phyloP scores from a whole-genome alignment of 257 asterid genomes.

The Leonotis leonurus region DNA sequence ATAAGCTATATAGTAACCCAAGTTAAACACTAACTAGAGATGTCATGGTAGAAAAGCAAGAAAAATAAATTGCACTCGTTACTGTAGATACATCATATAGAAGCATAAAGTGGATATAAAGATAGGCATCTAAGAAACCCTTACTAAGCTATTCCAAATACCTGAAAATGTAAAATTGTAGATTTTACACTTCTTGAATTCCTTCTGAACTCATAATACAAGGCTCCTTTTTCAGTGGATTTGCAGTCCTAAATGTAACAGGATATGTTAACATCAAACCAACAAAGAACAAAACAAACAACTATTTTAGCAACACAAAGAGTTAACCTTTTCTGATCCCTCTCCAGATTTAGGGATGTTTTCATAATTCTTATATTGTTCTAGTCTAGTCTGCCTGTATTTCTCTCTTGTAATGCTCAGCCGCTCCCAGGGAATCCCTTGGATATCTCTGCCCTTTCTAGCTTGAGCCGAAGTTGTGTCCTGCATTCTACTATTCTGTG shows the following conservation, averaged over 20 bases:
- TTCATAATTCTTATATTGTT: constrained; percentile 56
- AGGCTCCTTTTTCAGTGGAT: constrained; percentile 43
- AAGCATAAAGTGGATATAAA: too few species aligned
- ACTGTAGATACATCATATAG: too few species aligned
- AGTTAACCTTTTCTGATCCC: constrained; percentile 39
- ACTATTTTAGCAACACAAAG: background rate
- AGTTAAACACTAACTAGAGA: too few species aligned
- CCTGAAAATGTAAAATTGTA: constrained; percentile 62
- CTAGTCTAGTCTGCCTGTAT: constrained; percentile 57
- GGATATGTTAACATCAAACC: too few species aligned
- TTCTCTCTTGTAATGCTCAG: constrained; percentile 44
- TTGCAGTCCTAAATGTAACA: constrained; percentile 43
- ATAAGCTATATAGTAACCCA: too few species aligned
- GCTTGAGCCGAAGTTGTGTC: constrained; percentile 73
- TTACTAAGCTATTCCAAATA: constrained; percentile 17
- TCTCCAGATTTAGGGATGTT: constrained; percentile 46
- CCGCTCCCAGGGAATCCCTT: constrained; percentile 66
- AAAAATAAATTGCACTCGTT: too few species aligned
- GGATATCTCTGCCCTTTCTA: constrained; percentile 57
- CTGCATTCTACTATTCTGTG: constrained; percentile 51
- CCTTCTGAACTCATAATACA: constrained; percentile 51
- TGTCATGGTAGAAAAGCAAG: too few species aligned
- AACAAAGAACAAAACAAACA: background rate
- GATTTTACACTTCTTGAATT: constrained; percentile 58
- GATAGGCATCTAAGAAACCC: too few species aligned